Conservation (phyloP, 208 protist genomes). For the Trypanosoma rangeli region DNA sequence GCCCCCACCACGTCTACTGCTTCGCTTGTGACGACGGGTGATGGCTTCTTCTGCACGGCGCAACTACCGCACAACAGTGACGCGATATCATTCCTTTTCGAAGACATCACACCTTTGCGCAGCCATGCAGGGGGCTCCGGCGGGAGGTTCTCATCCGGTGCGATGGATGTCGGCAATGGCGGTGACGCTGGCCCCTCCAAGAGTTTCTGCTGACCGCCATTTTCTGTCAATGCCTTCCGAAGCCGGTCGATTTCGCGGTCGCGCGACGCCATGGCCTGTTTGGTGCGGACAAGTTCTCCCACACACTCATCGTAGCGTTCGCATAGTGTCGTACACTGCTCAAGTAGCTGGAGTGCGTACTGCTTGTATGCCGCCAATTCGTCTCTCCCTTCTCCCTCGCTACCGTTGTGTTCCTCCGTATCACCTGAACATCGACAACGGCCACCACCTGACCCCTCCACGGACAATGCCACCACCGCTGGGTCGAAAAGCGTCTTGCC, state of each 20-base stretch:
- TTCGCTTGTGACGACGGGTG: background rate
- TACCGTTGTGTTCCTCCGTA: background rate
- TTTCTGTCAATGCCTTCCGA: background rate
- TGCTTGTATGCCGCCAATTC: conserved; percentile 37
- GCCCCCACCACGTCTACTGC: background rate
- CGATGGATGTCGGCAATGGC: background rate
- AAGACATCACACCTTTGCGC: background rate
- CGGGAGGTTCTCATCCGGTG: background rate
- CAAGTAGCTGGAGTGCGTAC: conserved; percentile 46
- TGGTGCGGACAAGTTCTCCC: conserved; percentile 37
- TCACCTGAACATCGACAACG: background rate
- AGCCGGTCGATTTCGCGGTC: conserved; percentile 36
- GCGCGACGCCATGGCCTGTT: conserved; percentile 16
- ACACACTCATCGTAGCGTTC: conserved; percentile 65
- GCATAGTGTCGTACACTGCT: conserved; percentile 56
- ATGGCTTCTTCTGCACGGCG: background rate
- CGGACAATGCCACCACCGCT: background rate
- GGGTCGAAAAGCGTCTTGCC: background rate
- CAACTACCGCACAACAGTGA: background rate
- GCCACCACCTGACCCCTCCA: background rate
- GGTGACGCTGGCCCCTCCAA: background rate
- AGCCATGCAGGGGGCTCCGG: background rate
- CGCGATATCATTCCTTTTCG: background rate
- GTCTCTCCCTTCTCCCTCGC: conserved; percentile 1
- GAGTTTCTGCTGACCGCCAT: background rate